phyloP scores from a whole-genome alignment of 352 stramenopile genomes.

The Phytophthora sp. region DNA sequence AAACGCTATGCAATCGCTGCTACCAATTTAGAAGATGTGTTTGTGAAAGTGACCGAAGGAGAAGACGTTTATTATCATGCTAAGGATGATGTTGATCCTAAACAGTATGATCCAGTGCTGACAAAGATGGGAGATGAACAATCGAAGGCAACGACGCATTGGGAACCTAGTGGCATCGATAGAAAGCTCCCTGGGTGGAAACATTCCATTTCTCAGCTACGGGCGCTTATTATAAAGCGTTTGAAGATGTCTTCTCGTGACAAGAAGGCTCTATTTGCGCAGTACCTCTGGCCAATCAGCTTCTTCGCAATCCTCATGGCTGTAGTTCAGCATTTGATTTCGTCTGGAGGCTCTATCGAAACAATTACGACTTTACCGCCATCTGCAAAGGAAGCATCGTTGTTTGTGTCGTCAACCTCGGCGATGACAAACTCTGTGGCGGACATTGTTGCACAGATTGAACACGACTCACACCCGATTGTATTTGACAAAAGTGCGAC shows the following conservation, averaged over 20 bases:
- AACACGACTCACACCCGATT: slow-evolving; percentile 25
- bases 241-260: slow-evolving; percentile 60
- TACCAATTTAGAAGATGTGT: slow-evolving; percentile 99
- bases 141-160: slow-evolving; percentile 17
- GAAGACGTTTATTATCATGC: slow-evolving; percentile 77
- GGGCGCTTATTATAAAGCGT: slow-evolving; percentile 61
- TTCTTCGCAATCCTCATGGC: slow-evolving; percentile 66
- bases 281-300: slow-evolving; percentile 76
- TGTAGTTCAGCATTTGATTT: slow-evolving; percentile 45
- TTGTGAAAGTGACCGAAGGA: slow-evolving; percentile 93
- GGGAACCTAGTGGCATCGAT: slow-evolving; percentile 9
- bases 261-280: slow-evolving; percentile 63
- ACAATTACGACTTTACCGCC: slow-evolving; percentile 53
- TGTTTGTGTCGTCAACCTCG: slow-evolving; percentile 49
- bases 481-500: slow-evolving; percentile 35
- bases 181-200: slow-evolving; percentile 25
- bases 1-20: slow-evolving; percentile 96
- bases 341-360: slow-evolving; percentile 42
- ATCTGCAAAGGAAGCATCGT: slow-evolving; percentile 39
- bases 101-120: not conserved
- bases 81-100: slow-evolving; percentile 46
- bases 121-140: slow-evolving; percentile 12
- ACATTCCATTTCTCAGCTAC: slow-evolving; percentile 50
- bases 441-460: slow-evolving; percentile 40
- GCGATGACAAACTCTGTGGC: slow-evolving; percentile 28